Evolutionary conservation across 129 eudicot species (phyloP), one percentile per base, ranked within the genome.

Genomic region (Pseudognaphalium luteoalbum): DNA sequence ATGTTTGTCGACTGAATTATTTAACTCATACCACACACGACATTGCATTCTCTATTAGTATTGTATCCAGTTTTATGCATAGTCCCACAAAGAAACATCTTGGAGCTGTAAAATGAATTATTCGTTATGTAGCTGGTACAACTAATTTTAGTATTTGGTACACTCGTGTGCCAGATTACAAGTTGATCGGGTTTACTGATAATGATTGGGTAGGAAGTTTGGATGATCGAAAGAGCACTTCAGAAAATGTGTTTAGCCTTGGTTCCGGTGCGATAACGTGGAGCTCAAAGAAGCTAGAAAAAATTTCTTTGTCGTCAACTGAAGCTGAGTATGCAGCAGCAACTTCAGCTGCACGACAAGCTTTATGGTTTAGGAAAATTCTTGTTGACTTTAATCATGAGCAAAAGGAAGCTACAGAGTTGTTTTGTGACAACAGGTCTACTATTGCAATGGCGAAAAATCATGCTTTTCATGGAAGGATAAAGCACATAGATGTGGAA

Each of bases 401-500:
- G 30, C 65, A 57, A 56, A 37, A 57, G 2, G 41, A 6, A 6
- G 54, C 58, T 6, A 83, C 74, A 1, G 16, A 14, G 28, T 17
- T 78, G 12, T 60, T 28, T 73, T 73, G 80, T 44, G 80, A 83
- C 63, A 73, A 72, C 52, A 67, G 66, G 35, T 72, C 80, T 2
- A 16, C 83, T 1, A 66, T 82, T 22, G 66, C 76, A 57, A 61
- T 78, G 77, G 41, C 62, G 2, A 83, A 51, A 32, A 78, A 77
- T 66, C 82, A 82, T 20, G 60, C 66, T 15, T 82, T 64, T 44
- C 80, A 76, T 65, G 70, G 52, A 12, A 56, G 74, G 14, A 66
- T 58, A 8, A 76, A 76, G 82, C 79, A 77, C 47, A 82, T 72
- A 1, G 75, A 82, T 33, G 29, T 82, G 8, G 20, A 56, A 59